Conservation (phyloP, 352 stramenopile species). For the Bremia lactucae region DNA sequence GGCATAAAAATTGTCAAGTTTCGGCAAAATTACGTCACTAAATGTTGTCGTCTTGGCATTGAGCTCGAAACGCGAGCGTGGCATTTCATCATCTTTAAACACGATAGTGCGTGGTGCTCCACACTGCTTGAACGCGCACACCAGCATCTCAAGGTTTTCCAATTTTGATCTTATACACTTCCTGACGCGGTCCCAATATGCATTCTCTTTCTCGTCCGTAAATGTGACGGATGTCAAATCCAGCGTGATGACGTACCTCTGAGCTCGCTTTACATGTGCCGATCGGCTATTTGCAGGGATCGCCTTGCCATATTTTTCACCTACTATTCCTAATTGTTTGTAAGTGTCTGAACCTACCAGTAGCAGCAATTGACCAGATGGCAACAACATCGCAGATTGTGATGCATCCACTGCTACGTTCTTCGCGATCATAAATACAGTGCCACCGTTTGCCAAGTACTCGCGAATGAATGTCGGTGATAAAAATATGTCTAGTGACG, state of each 20-base stretch:
- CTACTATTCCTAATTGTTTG: constrained; percentile 57
- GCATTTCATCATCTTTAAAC: constrained; percentile 54
- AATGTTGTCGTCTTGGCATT: constrained; percentile 34
- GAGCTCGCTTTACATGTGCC: constrained; percentile 15
- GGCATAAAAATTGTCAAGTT: constrained; percentile 35
- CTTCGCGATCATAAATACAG: constrained; percentile 69
- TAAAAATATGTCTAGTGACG: constrained; percentile 43
- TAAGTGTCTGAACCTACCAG: constrained; percentile 58
- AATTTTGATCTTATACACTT: constrained; percentile 38
- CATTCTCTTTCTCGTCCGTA: constrained; percentile 6
- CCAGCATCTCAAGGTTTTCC: constrained; percentile 51
- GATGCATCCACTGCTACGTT: constrained; percentile 52
- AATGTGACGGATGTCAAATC: constrained; percentile 48
- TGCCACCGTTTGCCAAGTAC: constrained; percentile 36
- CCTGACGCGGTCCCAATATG: constrained; percentile 30
- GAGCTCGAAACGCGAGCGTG: constrained; percentile 52
- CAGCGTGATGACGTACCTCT: constrained; percentile 51
- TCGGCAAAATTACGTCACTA: constrained; percentile 40
- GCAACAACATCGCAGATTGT: constrained; percentile 50
- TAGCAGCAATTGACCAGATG: constrained; percentile 54
- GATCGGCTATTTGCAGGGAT: constrained; percentile 14
- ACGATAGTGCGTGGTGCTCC: constrained; percentile 49
- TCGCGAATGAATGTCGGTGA: constrained; percentile 46
- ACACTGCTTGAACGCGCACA: constrained; percentile 62
- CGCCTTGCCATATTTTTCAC: constrained; percentile 42